Conservation (phyloP, 306 rosid species). For the Hippophae tibetana region DNA sequence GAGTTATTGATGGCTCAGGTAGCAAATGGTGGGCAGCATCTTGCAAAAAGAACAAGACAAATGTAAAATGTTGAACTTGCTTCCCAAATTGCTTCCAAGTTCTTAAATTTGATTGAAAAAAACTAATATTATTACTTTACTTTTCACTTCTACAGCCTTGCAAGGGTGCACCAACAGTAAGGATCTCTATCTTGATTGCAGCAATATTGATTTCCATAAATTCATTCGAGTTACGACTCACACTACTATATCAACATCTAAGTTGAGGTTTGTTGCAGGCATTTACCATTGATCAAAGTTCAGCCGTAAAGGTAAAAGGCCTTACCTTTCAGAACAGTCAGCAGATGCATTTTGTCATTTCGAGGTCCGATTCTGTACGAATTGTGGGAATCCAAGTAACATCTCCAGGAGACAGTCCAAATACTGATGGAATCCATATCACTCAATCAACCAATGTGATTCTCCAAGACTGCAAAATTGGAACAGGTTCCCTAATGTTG, state of each 20-base stretch:
- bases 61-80: constrained; percentile 34
- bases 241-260: not conserved
- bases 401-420: constrained; percentile 84
- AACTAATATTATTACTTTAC: constrained; percentile 2
- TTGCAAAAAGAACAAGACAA: constrained; percentile 85
- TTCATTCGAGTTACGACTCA: constrained; percentile 9
- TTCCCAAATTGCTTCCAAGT: constrained; percentile 2
- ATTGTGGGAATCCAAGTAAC: constrained; percentile 56
- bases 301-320: constrained; percentile 59
- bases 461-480: constrained; percentile 71
- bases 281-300: constrained; percentile 72
- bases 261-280: constrained; percentile 54
- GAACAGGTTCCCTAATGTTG: constrained; percentile 59
- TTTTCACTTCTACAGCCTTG: constrained; percentile 56
- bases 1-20: constrained; percentile 92
- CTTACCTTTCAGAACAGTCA: constrained; percentile 80
- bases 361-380: constrained; percentile 54
- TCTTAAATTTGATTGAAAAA: not conserved
- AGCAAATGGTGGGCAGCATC: constrained; percentile 99
- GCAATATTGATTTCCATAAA: not conserved
- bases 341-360: constrained; percentile 78
- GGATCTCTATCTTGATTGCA: constrained; percentile 25
- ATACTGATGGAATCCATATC: constrained; percentile 93
- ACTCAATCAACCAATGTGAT: constrained; percentile 77
- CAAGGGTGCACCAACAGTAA: constrained; percentile 90